These are phyloP conservation scores for Nannochloropsis salina DNA, from an alignment of 108 stramenopile genomes.

Conservation along the genomic window DNA sequence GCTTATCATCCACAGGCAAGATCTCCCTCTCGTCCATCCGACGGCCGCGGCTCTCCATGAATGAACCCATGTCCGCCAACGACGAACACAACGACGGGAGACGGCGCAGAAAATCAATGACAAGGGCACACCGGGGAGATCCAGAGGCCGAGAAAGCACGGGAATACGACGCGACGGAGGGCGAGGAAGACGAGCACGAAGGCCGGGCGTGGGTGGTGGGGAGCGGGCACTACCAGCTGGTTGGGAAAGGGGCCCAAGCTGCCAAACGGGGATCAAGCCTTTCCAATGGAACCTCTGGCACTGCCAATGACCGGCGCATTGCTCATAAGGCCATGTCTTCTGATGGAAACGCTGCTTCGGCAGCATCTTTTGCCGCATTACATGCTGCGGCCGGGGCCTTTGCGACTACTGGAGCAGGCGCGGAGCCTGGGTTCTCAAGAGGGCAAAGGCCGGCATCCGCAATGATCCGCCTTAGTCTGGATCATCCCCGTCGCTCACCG, in stretches of 20 bases:
- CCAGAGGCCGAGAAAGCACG: neutral
- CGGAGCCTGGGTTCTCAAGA: neutral
- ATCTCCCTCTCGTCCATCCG: neutral
- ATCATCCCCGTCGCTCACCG: neutral
- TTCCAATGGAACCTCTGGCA: neutral
- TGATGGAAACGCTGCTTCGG: neutral
- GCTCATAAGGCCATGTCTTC: neutral
- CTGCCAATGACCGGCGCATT: neutral
- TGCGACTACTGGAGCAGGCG: neutral
- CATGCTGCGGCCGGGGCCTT: neutral
- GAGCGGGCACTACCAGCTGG: neutral
- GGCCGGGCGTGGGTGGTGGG: neutral
- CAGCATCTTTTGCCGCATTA: neutral
- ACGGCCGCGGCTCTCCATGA: constrained; percentile 11
- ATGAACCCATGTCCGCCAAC: neutral
- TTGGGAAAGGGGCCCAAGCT: neutral
- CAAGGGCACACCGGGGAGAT: neutral
- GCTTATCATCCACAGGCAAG: neutral
- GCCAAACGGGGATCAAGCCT: neutral
- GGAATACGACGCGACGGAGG: neutral
- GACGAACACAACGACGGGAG: neutral
- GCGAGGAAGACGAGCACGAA: neutral
- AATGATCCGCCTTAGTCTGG: neutral
- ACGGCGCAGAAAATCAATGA: neutral
- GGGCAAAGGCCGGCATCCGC: neutral